phyloP scores from a whole-genome alignment of 1,139 yeast genomes.

The Candida sp. region DNA sequence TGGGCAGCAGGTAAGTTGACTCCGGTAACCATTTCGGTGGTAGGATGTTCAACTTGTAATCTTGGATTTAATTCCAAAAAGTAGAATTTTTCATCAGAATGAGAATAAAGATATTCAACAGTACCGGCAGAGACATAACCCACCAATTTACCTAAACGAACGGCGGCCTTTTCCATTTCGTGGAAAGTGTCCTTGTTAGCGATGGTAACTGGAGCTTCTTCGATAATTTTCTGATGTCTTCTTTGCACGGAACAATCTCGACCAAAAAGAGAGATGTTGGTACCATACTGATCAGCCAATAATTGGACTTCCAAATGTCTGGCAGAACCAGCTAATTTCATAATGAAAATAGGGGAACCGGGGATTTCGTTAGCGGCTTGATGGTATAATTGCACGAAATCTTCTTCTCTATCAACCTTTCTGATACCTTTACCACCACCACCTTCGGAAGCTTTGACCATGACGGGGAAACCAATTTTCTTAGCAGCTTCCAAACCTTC shows the following conservation, averaged over 20 bases:
- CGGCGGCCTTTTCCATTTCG: conserved; percentile 96
- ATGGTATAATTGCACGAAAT: conserved; percentile 66
- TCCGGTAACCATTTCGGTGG: conserved; percentile 99
- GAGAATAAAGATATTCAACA: conserved; percentile 93
- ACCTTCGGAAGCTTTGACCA: conserved; percentile 98
- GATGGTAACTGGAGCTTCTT: conserved; percentile 95
- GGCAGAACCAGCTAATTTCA: conserved; percentile 93
- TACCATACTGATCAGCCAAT: conserved; percentile 94
- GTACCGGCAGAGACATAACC: conserved; percentile 99
- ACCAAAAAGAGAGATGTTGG: conserved; percentile 88
- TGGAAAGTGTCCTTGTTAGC: conserved; percentile 85
- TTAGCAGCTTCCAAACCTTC: conserved; percentile 85
- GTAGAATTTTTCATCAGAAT: conserved; percentile 90
- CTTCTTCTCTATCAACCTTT: conserved; percentile 78
- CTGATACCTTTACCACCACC: conserved; percentile 99
- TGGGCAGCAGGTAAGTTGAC: conserved; percentile 98
- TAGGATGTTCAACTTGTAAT: conserved; percentile 98
- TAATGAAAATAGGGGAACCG: conserved; percentile 92
- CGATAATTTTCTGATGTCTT: conserved; percentile 95
- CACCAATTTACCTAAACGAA: conserved; percentile 90
- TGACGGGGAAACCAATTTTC: conserved; percentile 90
- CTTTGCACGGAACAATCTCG: conserved; percentile 98
- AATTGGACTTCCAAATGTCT: conserved; percentile 95
- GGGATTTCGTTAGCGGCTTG: conserved; percentile 96
- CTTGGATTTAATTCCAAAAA: conserved; percentile 96